A percentile compares a stretch with the other conserved stretches of the same genome.
Conservation (phyloP, 139 green algal species). For the Chlorella sp. region DNA sequence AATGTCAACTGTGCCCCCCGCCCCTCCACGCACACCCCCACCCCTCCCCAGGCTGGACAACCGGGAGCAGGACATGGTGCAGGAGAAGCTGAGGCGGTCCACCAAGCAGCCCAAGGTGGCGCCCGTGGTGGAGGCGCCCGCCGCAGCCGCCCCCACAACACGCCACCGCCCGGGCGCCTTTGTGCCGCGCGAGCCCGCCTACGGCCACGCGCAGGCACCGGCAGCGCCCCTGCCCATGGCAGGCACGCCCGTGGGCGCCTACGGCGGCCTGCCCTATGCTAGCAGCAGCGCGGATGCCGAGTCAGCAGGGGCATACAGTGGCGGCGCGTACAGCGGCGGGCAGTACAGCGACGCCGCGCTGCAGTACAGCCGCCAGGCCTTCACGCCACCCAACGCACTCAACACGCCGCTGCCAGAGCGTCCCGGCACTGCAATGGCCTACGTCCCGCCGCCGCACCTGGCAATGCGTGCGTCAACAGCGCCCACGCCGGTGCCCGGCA, state of each 20-base stretch:
- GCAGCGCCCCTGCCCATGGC: not conserved
- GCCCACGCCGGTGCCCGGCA: constrained; percentile 18
- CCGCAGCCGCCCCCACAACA: not conserved
- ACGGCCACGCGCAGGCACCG: not conserved
- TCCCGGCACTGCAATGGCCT: constrained; percentile 1
- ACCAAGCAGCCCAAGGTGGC: constrained; percentile 15
- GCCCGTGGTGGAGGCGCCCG: not conserved
- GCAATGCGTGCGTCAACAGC: not conserved
- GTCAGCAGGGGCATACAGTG: not conserved
- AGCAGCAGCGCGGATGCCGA: not conserved
- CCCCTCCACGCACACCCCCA: too few relatives aligned
- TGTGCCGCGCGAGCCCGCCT: constrained; percentile 11
- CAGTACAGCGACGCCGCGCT: constrained; percentile 13
- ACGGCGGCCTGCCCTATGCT: not conserved
- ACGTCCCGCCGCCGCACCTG: not conserved
- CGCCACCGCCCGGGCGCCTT: constrained; percentile 21
- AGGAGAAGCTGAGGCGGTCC: constrained; percentile 83
- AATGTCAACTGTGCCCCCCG: too few relatives aligned
- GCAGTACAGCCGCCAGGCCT: constrained; percentile 33
- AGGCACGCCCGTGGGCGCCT: not conserved
- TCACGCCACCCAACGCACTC: constrained; percentile 44
- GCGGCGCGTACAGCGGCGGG: not conserved
- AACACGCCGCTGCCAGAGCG: constrained; percentile 31
- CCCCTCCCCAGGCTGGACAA: constrained; percentile 61
- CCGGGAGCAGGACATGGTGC: constrained; percentile 80